Evolutionary conservation across 805 yeast genomes (phyloP), one percentile per base, ranked within the genome.

Genomic region (Cyberlindnera mississippiensis): DNA sequence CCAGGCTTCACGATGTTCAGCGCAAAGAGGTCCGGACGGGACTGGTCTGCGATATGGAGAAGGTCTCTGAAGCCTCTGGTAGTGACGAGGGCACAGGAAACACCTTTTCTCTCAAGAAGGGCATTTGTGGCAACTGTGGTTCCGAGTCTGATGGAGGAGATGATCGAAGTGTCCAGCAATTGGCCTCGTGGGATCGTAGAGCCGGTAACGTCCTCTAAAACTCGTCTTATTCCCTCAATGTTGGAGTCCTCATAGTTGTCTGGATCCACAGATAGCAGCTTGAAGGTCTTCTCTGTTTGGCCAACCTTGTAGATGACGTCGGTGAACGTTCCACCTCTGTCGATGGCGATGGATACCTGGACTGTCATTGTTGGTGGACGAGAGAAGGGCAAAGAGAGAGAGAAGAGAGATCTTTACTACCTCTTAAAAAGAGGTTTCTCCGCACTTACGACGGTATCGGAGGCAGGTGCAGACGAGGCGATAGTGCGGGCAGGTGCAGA

Each of bases 121-220:
- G 80, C 80, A 53, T 74, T 74, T 28, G 80, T 74, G 4, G 80
- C 78, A 8, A 72, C 76, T 1, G 77, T 72, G 24, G 76, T 72
- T 3, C 76, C 77, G 63, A 72, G 60, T 26, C 75, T 57, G 35
- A 72, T 70, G 26, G 68, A 63, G 8, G 65, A 64, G 32, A 72
- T 69, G 4, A 55, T 47, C 13, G 65, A 63, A 4, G 72, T 53
- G 24, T 62, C 64, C 33, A 72, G 55, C 6, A 55, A 56, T 19
- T 49, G 45, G 2, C 56, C 57, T 38, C 61, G 51, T 17, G 69
- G 66, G 26, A 72, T 69, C 1, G 41, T 4, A 1, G 33, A 47
- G 1, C 64, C 66, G 1, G 62, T 64, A 13, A 64, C 68, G 26
- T 55, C 56, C 41, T 71, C 75, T 16, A 73, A 58, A 1, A 72